phyloP scores from a whole-genome alignment of 2,329 filamentous ascomycete species.

The Aspergillus oerlinghausenensis region DNA sequence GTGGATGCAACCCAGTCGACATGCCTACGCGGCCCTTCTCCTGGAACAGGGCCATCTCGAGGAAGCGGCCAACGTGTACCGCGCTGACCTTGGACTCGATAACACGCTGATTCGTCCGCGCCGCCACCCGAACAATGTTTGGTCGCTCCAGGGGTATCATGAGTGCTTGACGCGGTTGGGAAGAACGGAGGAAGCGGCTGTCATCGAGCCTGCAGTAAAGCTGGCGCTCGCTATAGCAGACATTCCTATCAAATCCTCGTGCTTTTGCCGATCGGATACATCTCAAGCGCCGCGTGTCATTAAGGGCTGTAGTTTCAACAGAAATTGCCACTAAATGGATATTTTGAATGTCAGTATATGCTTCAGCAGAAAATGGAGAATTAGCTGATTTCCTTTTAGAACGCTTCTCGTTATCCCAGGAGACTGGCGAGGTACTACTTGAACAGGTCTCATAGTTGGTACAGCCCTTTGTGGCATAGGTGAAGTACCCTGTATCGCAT shows the following conservation, averaged over 20 bases:
- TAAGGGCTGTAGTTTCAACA: not conserved
- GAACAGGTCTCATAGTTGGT: too few species aligned
- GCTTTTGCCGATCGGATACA: conserved; percentile 47
- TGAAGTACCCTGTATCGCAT: too few species aligned
- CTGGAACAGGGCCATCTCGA: conserved; percentile 58
- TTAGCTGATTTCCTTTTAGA: too few species aligned
- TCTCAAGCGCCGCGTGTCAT: conserved; percentile 8
- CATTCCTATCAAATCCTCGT: conserved; percentile 53
- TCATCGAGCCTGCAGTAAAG: conserved; percentile 45
- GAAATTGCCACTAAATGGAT: not conserved
- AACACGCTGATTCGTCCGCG: conserved; percentile 56
- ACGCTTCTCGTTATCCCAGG: too few species aligned
- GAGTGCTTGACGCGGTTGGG: conserved; percentile 60
- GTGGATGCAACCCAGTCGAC: conserved; percentile 70
- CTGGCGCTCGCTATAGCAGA: conserved; percentile 54
- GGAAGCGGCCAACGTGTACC: conserved; percentile 53
- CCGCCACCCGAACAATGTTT: conserved; percentile 67
- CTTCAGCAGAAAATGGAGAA: too few species aligned
- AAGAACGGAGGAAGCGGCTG: conserved; percentile 40
- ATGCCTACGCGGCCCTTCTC: conserved; percentile 64
- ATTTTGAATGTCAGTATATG: too few species aligned
- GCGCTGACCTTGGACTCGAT: conserved; percentile 56
- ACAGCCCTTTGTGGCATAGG: too few species aligned
- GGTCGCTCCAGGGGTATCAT: conserved; percentile 66
- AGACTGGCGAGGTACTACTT: too few species aligned